Conservation (phyloP, 345 rosid species). For the Populus tremula region DNA sequence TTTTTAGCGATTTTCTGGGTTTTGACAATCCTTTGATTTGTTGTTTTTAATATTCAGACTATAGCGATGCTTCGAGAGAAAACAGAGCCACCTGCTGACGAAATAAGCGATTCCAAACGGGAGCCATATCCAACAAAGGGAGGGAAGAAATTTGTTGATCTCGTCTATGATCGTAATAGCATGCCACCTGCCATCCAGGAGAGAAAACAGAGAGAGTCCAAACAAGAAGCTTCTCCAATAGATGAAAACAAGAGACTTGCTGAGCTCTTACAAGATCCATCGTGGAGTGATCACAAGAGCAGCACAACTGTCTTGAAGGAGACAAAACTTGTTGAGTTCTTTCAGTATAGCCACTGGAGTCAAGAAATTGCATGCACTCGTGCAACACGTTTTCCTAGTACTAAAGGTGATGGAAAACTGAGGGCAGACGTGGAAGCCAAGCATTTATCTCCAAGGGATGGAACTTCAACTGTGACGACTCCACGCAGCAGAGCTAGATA, state of each 20-base stretch:
- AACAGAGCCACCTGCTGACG: too few species aligned
- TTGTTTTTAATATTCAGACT: constrained; percentile 5
- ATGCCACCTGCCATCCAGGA: background rate
- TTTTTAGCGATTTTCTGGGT: background rate
- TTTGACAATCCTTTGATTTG: background rate
- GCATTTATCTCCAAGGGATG: background rate
- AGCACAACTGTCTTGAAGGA: background rate
- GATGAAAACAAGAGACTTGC: constrained; percentile 1
- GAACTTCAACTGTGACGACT: background rate
- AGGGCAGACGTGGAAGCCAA: background rate
- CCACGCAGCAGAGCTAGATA: too few species aligned
- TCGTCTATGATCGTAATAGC: background rate
- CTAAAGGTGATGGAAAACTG: background rate
- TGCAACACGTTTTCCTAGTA: background rate
- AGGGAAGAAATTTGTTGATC: background rate
- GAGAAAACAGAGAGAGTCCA: background rate
- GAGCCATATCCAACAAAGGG: background rate
- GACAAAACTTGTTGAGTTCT: constrained; percentile 11
- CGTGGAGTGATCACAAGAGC: background rate
- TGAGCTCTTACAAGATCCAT: constrained; percentile 14
- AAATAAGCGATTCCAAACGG: background rate
- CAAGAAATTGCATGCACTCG: background rate
- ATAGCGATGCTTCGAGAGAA: constrained; percentile 11
- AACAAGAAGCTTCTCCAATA: background rate
- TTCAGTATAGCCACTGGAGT: constrained; percentile 13